These are phyloP conservation scores for Debaryomyces fabryi DNA, from an alignment of 1,139 yeast genomes.

Conservation along the genomic window DNA sequence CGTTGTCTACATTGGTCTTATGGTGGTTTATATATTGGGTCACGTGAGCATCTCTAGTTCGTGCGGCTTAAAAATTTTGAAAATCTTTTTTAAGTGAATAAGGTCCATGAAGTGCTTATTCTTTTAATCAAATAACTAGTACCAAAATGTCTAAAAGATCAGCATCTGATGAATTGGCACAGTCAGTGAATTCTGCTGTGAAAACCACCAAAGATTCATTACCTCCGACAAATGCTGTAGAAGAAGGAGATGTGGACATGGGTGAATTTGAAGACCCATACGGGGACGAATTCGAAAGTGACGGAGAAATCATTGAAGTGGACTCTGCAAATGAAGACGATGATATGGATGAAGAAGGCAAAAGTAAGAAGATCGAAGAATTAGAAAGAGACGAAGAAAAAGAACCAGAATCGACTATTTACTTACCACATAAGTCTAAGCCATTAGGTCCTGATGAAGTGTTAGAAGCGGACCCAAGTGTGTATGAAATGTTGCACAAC, in stretches of 20 bases:
- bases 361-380: constrained; percentile 26
- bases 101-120: background rate
- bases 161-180: constrained; percentile 40
- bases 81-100: constrained; percentile 1
- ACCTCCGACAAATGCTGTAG: constrained; percentile 30
- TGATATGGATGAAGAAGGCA: constrained; percentile 41
- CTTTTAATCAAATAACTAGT: background rate
- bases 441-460: constrained; percentile 96
- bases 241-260: constrained; percentile 56
- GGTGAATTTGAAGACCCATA: constrained; percentile 94
- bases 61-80: constrained; percentile 8
- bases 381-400: constrained; percentile 36
- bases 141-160: constrained; percentile 64
- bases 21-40: background rate
- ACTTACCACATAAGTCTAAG: constrained; percentile 83
- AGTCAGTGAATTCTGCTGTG: constrained; percentile 35
- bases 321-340: constrained; percentile 69
- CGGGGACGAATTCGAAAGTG: constrained; percentile 94
- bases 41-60: constrained; percentile 1
- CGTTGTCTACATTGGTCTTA: background rate
- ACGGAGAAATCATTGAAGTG: constrained; percentile 81
- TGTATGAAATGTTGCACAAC: constrained; percentile 94
- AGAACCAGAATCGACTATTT: constrained; percentile 49
- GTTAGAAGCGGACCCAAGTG: constrained; percentile 93
- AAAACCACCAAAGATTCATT: constrained; percentile 29